Percentiles rank a stretch among this genome's conserved stretches.
phyloP scores from a whole-genome alignment of 495 filamentous ascomycete species.

The Lophiostoma macrostomum region DNA sequence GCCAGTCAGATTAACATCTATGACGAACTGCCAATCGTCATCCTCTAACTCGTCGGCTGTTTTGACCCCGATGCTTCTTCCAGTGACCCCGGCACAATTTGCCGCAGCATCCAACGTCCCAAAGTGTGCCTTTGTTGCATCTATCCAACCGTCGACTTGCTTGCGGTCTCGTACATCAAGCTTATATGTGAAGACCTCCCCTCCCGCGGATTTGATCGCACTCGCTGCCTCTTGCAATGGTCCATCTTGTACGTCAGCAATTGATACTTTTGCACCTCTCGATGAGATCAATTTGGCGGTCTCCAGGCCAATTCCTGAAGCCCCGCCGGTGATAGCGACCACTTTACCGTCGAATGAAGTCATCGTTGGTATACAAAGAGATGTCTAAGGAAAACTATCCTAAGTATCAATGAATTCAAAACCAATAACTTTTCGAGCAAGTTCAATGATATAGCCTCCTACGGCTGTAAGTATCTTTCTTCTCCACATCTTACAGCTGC shows the following conservation, averaged over 20 bases:
- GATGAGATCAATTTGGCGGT: slow-evolving; percentile 7
- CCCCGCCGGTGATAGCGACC: slow-evolving; percentile 4
- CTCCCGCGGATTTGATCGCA: not conserved
- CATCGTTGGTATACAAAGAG: not conserved
- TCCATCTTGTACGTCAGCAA: slow-evolving; percentile 4
- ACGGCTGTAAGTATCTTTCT: too few relatives aligned
- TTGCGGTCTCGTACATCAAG: slow-evolving; percentile 6
- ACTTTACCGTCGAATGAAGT: not conserved
- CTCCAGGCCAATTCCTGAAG: slow-evolving; percentile 18
- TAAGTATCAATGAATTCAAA: not conserved
- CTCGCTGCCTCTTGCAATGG: not conserved
- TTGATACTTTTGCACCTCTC: slow-evolving; percentile 10
- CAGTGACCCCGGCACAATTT: slow-evolving; percentile 16
- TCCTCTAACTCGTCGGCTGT: slow-evolving; percentile 2
- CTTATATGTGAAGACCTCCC: not conserved
- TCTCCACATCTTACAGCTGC: too few relatives aligned
- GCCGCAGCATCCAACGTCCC: slow-evolving; percentile 20
- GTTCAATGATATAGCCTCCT: too few relatives aligned
- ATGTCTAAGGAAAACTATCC: too few relatives aligned
- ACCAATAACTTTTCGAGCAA: not conserved
- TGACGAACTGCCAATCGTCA: slow-evolving; percentile 21
- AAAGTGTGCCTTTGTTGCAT: slow-evolving; percentile 5
- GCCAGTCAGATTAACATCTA: slow-evolving; percentile 17
- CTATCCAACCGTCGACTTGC: slow-evolving; percentile 21
- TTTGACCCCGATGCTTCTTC: slow-evolving; percentile 4